These are phyloP conservation scores for Entophlyctis luteolus DNA, from an alignment of 192 early-diverging fungal species.

Conservation along the genomic window DNA sequence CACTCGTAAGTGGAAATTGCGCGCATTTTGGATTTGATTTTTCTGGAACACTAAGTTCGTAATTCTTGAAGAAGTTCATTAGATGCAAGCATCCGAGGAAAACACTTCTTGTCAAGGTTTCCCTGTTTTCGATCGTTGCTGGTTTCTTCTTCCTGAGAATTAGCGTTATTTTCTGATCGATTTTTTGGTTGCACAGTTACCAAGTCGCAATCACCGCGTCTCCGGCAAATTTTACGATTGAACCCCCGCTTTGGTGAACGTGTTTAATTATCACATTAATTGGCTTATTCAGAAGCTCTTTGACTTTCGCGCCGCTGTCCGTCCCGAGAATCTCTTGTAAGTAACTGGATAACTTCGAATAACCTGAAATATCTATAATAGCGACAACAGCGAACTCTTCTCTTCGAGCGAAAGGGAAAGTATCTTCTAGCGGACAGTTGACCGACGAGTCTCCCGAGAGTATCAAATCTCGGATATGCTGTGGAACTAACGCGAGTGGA, in stretches of 20 bases:
- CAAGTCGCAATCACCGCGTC: slow-evolving; percentile 24
- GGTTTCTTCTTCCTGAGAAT: background rate
- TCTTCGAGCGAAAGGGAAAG: background rate
- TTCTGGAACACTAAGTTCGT: slow-evolving; percentile 16
- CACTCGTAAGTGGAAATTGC: background rate
- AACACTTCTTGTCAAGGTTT: background rate
- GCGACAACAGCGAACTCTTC: slow-evolving; percentile 27
- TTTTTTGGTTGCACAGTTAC: background rate
- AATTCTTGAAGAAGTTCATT: slow-evolving; percentile 12
- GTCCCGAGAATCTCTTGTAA: slow-evolving; percentile 17
- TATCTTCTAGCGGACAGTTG: background rate
- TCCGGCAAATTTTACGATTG: slow-evolving; percentile 28
- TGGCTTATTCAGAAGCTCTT: slow-evolving; percentile 28
- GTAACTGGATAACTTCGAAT: slow-evolving; percentile 25
- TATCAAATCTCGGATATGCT: slow-evolving; percentile 2
- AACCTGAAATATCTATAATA: slow-evolving; percentile 31
- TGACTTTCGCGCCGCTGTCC: slow-evolving; percentile 22
- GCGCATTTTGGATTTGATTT: background rate
- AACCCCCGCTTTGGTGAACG: slow-evolving; percentile 21
- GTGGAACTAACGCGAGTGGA: slow-evolving; percentile 17
- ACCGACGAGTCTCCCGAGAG: background rate
- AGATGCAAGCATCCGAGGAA: slow-evolving; percentile 16
- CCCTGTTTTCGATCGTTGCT: background rate
- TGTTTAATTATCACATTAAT: slow-evolving; percentile 25
- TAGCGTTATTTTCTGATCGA: background rate